Evolutionary conservation across 805 yeast species (phyloP).

Genomic region (Kluyveromyces siamensis): DNA sequence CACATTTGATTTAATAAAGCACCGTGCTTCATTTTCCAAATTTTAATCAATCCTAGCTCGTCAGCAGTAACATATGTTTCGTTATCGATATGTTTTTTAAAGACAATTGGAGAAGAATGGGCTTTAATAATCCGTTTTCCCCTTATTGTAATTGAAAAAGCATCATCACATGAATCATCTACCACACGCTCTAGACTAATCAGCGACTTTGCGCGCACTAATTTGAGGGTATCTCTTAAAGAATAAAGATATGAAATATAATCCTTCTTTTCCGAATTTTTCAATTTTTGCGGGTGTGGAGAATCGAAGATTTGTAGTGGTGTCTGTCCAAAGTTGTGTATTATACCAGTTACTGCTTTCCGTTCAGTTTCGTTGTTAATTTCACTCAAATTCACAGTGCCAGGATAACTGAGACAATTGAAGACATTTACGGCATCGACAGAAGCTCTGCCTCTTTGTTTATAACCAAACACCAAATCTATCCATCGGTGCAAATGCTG

Average conservation of each 20-base stretch:
- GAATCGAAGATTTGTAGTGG: slow-evolving; percentile 63
- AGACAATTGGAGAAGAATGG: slow-evolving; percentile 3
- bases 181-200: not conserved
- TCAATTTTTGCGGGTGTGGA: slow-evolving; percentile 46
- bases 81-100: slow-evolving; percentile 7
- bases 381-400: slow-evolving; percentile 68
- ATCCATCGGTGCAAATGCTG: slow-evolving; percentile 75
- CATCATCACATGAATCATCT: not conserved
- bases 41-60: slow-evolving; percentile 49
- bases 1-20: slow-evolving; percentile 29
- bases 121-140: not conserved
- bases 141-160: not conserved
- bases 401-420: slow-evolving; percentile 77
- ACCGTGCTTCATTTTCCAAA: slow-evolving; percentile 34
- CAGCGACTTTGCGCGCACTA: not conserved
- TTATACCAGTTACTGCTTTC: slow-evolving; percentile 71
- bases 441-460: slow-evolving; percentile 68
- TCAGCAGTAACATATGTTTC: slow-evolving; percentile 32
- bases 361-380: slow-evolving; percentile 67
- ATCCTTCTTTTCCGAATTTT: not conserved
- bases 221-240: not conserved
- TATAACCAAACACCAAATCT: slow-evolving; percentile 72
- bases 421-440: slow-evolving; percentile 63
- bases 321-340: slow-evolving; percentile 89
- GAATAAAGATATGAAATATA: not conserved